Evolutionary conservation across 2,329 filamentous ascomycete species (phyloP).

Genomic region (Emydomyces testavorans): DNA sequence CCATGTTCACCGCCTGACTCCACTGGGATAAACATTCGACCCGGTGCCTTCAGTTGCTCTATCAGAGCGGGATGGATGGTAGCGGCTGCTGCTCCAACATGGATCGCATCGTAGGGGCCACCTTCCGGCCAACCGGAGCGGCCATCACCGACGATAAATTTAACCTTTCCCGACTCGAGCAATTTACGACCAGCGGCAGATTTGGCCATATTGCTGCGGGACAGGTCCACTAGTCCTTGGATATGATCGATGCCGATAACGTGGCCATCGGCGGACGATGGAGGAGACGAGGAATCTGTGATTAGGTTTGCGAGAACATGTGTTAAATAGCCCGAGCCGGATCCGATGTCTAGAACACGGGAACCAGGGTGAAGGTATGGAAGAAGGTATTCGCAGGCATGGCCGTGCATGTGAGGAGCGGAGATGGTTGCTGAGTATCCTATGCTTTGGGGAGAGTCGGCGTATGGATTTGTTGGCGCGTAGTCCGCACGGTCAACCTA

Average conservation of each 20-base stretch:
- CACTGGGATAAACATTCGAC: constrained; percentile 58
- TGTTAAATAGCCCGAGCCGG: constrained; percentile 72
- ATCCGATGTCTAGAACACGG: constrained; percentile 61
- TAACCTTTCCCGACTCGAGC: constrained; percentile 52
- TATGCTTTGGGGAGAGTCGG: constrained; percentile 58
- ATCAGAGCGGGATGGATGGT: constrained; percentile 61
- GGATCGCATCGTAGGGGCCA: constrained; percentile 76
- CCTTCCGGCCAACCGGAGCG: constrained; percentile 51
- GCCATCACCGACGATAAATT: constrained; percentile 66
- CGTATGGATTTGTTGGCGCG: constrained; percentile 58
- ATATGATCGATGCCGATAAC: constrained; percentile 72
- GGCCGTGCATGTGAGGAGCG: constrained; percentile 62
- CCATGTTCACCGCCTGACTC: constrained; percentile 34
- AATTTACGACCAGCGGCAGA: constrained; percentile 47
- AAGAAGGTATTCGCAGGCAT: constrained; percentile 52
- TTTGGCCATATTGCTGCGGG: constrained; percentile 55
- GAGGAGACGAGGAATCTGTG: constrained; percentile 19
- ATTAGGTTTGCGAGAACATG: constrained; percentile 75
- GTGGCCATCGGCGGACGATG: constrained; percentile 29
- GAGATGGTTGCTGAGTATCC: constrained; percentile 58
- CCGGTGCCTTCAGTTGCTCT: constrained; percentile 66
- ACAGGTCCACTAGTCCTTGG: constrained; percentile 48
- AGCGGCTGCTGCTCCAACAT: constrained; percentile 78
- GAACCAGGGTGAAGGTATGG: constrained; percentile 43
- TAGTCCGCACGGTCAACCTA: constrained; percentile 85